These are phyloP conservation scores for Fistulifera pelliculosa DNA, from an alignment of 108 stramenopile genomes.

Conservation along the genomic window DNA sequence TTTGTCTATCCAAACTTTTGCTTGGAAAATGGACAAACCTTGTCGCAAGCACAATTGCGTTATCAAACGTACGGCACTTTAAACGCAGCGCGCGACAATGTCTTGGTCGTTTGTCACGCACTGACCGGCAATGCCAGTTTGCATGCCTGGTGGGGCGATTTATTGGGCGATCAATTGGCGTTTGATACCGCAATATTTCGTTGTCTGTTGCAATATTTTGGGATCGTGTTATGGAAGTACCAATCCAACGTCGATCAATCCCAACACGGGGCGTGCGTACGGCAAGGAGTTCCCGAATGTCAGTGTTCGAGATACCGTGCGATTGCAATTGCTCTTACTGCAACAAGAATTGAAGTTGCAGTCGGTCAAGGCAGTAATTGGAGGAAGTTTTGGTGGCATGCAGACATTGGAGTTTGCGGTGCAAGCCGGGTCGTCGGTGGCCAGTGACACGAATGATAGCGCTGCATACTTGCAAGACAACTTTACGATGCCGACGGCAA, in stretches of 20 bases:
- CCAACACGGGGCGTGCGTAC: conserved; percentile 39
- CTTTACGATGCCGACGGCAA: conserved; percentile 10
- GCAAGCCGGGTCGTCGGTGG: conserved; percentile 41
- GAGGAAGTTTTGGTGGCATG: conserved; percentile 94
- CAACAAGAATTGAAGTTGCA: conserved; percentile 59
- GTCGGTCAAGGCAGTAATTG: conserved; percentile 82
- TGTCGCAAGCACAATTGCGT: conserved; percentile 67
- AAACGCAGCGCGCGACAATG: conserved; percentile 76
- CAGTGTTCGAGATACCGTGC: conserved; percentile 82
- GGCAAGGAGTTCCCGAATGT: conserved; percentile 83
- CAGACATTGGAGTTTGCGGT: conserved; percentile 89
- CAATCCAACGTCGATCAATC: conserved; percentile 56
- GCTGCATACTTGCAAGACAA: not conserved
- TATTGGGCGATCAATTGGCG: conserved; percentile 76
- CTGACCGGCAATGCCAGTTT: conserved; percentile 90
- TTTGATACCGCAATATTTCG: conserved; percentile 91
- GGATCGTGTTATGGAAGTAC: conserved; percentile 86
- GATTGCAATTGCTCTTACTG: conserved; percentile 67
- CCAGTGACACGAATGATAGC: not conserved
- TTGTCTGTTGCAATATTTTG: conserved; percentile 86
- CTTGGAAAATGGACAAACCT: conserved; percentile 52
- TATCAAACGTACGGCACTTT: conserved; percentile 90
- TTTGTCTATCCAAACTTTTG: conserved; percentile 45
- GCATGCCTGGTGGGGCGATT: conserved; percentile 89
- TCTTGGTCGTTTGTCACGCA: conserved; percentile 90